Evolutionary conservation across 192 early-diverging fungal genomes (phyloP).

Genomic region (Gigaspora rosea): DNA sequence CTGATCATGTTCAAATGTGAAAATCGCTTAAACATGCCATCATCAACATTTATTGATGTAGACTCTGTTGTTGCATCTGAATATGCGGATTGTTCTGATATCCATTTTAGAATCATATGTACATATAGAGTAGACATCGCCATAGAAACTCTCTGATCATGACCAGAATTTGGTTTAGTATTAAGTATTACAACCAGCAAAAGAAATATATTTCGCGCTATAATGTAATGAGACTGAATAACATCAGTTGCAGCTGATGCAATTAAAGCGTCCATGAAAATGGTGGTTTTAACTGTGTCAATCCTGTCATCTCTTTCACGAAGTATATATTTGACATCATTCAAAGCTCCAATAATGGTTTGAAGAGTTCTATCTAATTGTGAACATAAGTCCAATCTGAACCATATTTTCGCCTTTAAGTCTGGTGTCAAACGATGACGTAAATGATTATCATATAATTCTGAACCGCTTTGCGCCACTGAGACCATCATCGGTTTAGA

Average conservation of each 20-base stretch:
- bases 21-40: background rate
- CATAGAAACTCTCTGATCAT: background rate
- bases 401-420: background rate
- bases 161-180: background rate
- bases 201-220: background rate
- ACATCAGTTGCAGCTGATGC: background rate
- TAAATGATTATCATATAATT: background rate
- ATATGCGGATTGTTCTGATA: background rate
- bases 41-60: background rate
- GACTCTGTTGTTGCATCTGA: background rate
- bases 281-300: background rate
- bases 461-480: background rate
- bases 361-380: background rate
- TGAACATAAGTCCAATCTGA: background rate
- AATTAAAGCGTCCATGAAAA: background rate
- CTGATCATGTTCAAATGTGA: background rate
- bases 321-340: background rate
- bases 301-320: too few relatives aligned
- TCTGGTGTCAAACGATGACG: background rate
- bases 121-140: background rate
- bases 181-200: background rate
- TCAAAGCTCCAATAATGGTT: background rate
- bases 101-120: background rate
- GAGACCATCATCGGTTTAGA: background rate
- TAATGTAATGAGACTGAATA: background rate